Conservation (phyloP, 1,284 basidiomycete genomes). For the Ceratobasidium sp. region DNA sequence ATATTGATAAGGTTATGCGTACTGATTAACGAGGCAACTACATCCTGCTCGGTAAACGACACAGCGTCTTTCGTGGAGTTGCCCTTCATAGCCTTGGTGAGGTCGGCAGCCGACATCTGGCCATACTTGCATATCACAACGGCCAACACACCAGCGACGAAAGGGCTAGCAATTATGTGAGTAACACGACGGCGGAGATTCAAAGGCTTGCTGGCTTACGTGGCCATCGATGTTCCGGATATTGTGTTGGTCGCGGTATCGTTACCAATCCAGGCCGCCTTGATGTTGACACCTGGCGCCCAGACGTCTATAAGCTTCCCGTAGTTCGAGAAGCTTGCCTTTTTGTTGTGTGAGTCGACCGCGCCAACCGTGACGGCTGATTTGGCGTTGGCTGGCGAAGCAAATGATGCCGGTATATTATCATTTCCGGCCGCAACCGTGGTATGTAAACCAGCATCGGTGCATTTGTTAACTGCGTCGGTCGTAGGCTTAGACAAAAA, state of each 20-base stretch:
- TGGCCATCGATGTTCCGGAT: constrained; percentile 75
- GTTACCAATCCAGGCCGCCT: constrained; percentile 76
- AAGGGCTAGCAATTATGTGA: too few relatives aligned
- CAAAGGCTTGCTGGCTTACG: too few relatives aligned
- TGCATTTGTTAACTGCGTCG: constrained; percentile 56
- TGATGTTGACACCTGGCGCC: constrained; percentile 71
- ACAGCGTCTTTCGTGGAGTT: not conserved
- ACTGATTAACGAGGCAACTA: not conserved
- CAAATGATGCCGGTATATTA: constrained; percentile 47
- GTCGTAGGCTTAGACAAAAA: constrained; percentile 32
- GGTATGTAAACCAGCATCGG: constrained; percentile 37
- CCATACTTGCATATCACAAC: not conserved
- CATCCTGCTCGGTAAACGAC: not conserved
- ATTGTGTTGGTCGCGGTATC: constrained; percentile 68
- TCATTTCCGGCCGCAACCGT: constrained; percentile 40
- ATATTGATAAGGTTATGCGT: not conserved
- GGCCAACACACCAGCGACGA: constrained; percentile 38
- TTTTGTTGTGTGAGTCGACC: constrained; percentile 82
- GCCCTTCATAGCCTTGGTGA: not conserved
- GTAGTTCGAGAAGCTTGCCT: constrained; percentile 82
- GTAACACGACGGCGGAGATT: too few relatives aligned
- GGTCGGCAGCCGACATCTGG: not conserved
- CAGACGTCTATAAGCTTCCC: constrained; percentile 59
- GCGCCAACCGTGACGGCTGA: constrained; percentile 88
- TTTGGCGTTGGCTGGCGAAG: constrained; percentile 61